Evolutionary conservation across 2,329 filamentous ascomycete genomes (phyloP), one percentile per base, ranked within the genome.

Genomic region (Botrytis porri): DNA sequence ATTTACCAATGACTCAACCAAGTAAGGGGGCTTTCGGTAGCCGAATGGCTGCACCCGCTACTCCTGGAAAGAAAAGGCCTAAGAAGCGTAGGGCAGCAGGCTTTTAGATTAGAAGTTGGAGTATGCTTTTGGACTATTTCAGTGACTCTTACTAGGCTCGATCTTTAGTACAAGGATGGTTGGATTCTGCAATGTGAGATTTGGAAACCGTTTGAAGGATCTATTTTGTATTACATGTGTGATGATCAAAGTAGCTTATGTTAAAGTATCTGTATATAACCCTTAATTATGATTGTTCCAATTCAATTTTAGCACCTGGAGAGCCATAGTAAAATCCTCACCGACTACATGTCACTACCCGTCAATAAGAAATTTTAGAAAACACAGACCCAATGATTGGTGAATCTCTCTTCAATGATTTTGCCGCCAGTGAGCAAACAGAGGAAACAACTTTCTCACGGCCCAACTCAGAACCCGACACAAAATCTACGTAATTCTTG

Each of bases 21-120:
- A 81, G 85, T 35, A 75, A 83, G n/a, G 86, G 86, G 3, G 75
- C 79, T 7, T 86, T 86, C 82, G 86, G 85, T 39, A 82, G 82
- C 75, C 81, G 85, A 71, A 63, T 77, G 51, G 67, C 67, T 18
- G 72, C 77, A 67, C 82, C 81, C 74, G 81, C 80, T 75, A 74
- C 77, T 69, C 82, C 81, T 74, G 82, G 80, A 75, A 82, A 80
- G 70, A 85, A 85, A 80, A 86, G 85, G 77, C 74, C 75, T 25
- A 85, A 84, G 79, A 83, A 81, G 77, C 73, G 71, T n/a, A 77
- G 78, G 54, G 76, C 74, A 39, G 78, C 80, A 60, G 80, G 80
- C 20, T 81, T 81, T 73, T 77, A 73, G n/a, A 57, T 57, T 41
- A 25, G 37, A 9, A 67, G 14, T 39, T 43, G n/a, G 32, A 32